Evolutionary conservation across 768 basidiomycete genomes (phyloP).

Genomic region (Rhizopogon vinicolor): DNA sequence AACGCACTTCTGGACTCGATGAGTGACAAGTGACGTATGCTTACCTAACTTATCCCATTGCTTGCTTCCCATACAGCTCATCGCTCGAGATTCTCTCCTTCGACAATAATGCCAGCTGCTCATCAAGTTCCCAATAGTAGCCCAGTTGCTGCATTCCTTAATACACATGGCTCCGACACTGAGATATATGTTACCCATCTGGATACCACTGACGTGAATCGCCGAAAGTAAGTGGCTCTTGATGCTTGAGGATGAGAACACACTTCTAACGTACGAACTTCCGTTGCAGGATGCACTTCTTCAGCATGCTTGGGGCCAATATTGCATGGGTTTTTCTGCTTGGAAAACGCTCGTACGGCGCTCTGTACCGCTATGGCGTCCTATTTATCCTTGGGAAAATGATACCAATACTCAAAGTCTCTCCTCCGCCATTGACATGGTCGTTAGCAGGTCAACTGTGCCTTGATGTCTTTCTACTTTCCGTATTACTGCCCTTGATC

Average conservation of each 20-base stretch:
- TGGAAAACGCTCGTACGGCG: slow-evolving; percentile 15
- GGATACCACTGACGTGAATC: slow-evolving; percentile 13
- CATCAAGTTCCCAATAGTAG: slow-evolving; percentile 21
- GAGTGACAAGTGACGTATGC: not conserved
- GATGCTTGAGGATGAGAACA: not conserved
- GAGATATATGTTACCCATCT: slow-evolving; percentile 28
- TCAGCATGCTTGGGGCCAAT: slow-evolving; percentile 22
- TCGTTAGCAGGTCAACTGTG: slow-evolving; percentile 19
- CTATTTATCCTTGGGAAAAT: slow-evolving; percentile 20
- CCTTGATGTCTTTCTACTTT: slow-evolving; percentile 22
- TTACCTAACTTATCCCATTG: not conserved
- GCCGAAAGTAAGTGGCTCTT: slow-evolving; percentile 19
- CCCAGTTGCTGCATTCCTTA: slow-evolving; percentile 18
- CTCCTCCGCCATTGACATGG: slow-evolving; percentile 12
- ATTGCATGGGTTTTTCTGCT: slow-evolving; percentile 19
- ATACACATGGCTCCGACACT: slow-evolving; percentile 9
- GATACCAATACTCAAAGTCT: slow-evolving; percentile 5
- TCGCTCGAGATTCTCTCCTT: not conserved
- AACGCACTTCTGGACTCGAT: not conserved
- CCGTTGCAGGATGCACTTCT: slow-evolving; percentile 18
- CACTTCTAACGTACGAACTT: not conserved
- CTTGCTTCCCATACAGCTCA: not conserved
- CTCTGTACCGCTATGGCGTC: slow-evolving; percentile 24
- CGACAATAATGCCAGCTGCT: slow-evolving; percentile 17
- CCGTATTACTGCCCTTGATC: slow-evolving; percentile 20